phyloP scores from a whole-genome alignment of 768 basidiomycete genomes.

The Phaeotremella skinneri region DNA sequence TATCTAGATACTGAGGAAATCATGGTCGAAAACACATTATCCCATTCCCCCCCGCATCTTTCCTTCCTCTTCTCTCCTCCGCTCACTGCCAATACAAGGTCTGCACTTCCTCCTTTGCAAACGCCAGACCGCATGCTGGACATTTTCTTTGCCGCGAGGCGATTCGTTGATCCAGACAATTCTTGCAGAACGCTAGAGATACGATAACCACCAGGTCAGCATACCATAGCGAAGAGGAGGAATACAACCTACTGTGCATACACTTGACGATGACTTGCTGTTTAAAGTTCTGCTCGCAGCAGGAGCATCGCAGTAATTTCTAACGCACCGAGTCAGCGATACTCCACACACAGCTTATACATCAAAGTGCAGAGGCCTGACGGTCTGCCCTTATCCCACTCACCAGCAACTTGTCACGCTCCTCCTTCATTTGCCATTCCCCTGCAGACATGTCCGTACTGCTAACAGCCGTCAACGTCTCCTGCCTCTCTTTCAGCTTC shows the following conservation, averaged over 20 bases:
- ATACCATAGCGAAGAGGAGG: background rate
- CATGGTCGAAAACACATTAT: no score
- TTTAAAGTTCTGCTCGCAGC: slow-evolving; percentile 74
- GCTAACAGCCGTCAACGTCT: slow-evolving; percentile 25
- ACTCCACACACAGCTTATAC: background rate
- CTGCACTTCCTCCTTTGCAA: slow-evolving; percentile 81
- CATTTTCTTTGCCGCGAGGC: slow-evolving; percentile 89
- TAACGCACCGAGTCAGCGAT: slow-evolving; percentile 40
- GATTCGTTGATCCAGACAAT: slow-evolving; percentile 79
- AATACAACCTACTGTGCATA: slow-evolving; percentile 74
- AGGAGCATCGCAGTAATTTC: slow-evolving; percentile 84
- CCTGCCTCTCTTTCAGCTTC: slow-evolving; percentile 47
- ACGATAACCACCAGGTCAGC: no score
- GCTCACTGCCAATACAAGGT: slow-evolving; percentile 60
- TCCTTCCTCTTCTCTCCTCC: background rate
- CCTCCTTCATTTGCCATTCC: slow-evolving; percentile 37
- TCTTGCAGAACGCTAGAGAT: slow-evolving; percentile 56
- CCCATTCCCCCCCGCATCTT: no score
- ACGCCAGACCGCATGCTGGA: slow-evolving; percentile 77
- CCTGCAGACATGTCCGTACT: slow-evolving; percentile 15
- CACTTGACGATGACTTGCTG: slow-evolving; percentile 80
- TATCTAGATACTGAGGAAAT: background rate
- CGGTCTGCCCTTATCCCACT: slow-evolving; percentile 18
- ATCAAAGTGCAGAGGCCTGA: background rate
- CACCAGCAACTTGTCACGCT: slow-evolving; percentile 45